Evolutionary conservation across 176 grass and related monocot species (phyloP), one percentile per base, ranked within the genome.

Genomic region (Oryza glaberrima): DNA sequence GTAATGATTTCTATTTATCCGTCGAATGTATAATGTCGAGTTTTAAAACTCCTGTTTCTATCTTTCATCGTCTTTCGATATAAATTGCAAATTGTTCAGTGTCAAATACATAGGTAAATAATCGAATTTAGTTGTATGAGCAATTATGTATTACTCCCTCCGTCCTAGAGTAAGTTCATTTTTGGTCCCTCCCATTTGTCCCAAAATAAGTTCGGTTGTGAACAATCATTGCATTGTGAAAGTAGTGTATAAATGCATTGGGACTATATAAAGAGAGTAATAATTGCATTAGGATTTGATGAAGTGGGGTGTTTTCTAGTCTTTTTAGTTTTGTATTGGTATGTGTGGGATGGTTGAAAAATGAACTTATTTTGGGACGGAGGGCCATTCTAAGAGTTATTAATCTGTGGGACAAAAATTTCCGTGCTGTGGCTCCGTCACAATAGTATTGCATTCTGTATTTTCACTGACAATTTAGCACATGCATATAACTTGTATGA

Each of bases 1-100:
- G 19, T 80, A 36, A 69, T 70, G 10, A 70, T 72, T 63, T 70
- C 8, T 76, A 51, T 66, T 82, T 70, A 32, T 17, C 4, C 19
- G 48, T 44, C 2, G 51, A 72, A 63, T 15, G 51, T 80, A 72
- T 23, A 65, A 41, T 66, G 8, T 73, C 5, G 20, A 65, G n/a
- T 40, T 34, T 73, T 19, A 11, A 65, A 65, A n/a, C 54, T 56
- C 17, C 1, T 52, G 51, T 56, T 56, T 19, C 51, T 56, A 56
- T 56, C 51, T 56, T 56, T 16, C 15, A 56, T 17, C 8, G 8
- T 54, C 51, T 54, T 52, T 52, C 15, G 4, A 56, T 56, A 19
- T 56, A 56, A 54, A 19, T 19, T 13, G 51, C 51, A 56, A 56
- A 6, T 17, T 58, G 19, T 56, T 56, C 6, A n/a, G 54, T 58